These are phyloP conservation scores for Crithidia sp. DNA, from an alignment of 208 protist species.

Conservation along the genomic window DNA sequence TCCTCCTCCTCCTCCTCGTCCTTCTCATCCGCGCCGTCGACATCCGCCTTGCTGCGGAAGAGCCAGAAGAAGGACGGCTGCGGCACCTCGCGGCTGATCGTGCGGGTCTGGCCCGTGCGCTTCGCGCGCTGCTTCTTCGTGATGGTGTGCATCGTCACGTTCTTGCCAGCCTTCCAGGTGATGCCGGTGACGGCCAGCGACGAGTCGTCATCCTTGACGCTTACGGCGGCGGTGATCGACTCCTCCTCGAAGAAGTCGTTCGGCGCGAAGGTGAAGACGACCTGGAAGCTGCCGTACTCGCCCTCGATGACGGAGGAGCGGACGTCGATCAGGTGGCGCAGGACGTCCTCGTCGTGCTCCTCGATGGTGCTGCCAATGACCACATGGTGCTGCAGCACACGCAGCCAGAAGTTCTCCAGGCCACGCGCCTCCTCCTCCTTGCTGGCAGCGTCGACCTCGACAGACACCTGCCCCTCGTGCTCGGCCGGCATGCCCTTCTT, in stretches of 20 bases:
- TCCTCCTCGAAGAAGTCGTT: constrained; percentile 84
- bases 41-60: constrained; percentile 52
- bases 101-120: constrained; percentile 51
- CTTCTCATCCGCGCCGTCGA: constrained; percentile 26
- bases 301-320: constrained; percentile 56
- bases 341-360: constrained; percentile 74
- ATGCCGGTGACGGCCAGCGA: constrained; percentile 59
- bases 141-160: constrained; percentile 67
- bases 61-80: constrained; percentile 83
- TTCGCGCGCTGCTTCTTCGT: constrained; percentile 65
- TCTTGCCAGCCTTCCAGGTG: constrained; percentile 85
- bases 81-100: constrained; percentile 46
- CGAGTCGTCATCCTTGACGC: constrained; percentile 43
- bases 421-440: constrained; percentile 27
- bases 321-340: constrained; percentile 75
- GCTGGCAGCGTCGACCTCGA: constrained; percentile 27
- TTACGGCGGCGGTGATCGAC: constrained; percentile 61
- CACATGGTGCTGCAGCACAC: constrained; percentile 73
- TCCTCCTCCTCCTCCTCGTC: constrained; percentile 45
- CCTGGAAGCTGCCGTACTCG: constrained; percentile 67
- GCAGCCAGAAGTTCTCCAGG: constrained; percentile 78
- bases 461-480: constrained; percentile 56
- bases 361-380: constrained; percentile 70
- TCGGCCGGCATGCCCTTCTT: constrained; percentile 70
- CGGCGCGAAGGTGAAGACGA: constrained; percentile 83